Evolutionary conservation across 129 eudicot genomes (phyloP), one percentile per base, ranked within the genome.

Genomic region (Pittosporum tobira): DNA sequence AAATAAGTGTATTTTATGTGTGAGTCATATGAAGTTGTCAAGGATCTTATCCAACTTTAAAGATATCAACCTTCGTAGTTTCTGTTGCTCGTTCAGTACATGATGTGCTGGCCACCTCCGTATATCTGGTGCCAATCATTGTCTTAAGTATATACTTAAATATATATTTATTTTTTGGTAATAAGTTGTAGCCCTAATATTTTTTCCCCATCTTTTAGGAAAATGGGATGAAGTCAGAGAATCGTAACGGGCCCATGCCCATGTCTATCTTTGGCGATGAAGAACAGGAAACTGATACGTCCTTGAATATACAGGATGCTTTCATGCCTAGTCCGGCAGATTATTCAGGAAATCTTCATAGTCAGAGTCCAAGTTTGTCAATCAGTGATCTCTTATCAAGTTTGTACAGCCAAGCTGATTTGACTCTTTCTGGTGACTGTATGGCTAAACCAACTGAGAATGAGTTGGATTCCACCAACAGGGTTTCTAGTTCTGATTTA

Each of bases 191-290:
- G n/a, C n/a, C n/a, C n/a, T n/a, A n/a, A n/a, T n/a, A n/a, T n/a
- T n/a, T n/a, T n/a, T n/a, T n/a, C n/a, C n/a, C n/a, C 53, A 47
- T 48, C 24, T 77, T 76, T 12, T 51, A 88, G 94, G 87, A 45
- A 42, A 71, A 61, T 50, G 79, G 65, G 51, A 68, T 62, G 9
- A 73, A 58, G 56, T 23, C 37, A 50, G 75, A 72, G 66, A 63
- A 64, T 42, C 68, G 62, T 51, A 76, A 61, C 53, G 81, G 82
- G 24, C 61, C 91, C 12, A 62, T 88, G 60, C 91, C 90, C 11
- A 80, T 81, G 44, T 88, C 91, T 18, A 72, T 84, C 63, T 88
- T 88, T 65, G 89, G 94, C 40, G 70, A 69, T 37, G 88, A 79
- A 62, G 85, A 81, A 43, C 73, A 63, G 8, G 78, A 81, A 65